phyloP scores from a whole-genome alignment of 805 yeast genomes.

The Myxozyma melibiosi region DNA sequence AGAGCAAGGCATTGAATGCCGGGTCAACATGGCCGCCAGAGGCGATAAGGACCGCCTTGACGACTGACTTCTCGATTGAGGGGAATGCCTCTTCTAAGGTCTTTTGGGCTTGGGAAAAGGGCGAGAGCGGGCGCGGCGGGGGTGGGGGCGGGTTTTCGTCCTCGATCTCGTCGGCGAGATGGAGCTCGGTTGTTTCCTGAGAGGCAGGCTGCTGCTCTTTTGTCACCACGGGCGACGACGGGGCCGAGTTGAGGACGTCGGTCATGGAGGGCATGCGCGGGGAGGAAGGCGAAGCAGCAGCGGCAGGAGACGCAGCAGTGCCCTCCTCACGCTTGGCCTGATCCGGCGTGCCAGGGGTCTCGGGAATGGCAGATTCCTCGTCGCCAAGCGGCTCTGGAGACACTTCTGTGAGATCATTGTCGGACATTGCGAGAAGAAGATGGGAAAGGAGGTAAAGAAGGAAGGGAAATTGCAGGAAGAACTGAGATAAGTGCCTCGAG shows the following conservation, averaged over 20 bases:
- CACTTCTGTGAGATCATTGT: conserved; percentile 2
- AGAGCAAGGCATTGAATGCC: conserved; percentile 85
- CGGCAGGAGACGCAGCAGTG: background rate
- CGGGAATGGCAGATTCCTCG: background rate
- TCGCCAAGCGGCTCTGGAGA: background rate
- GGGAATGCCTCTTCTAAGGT: conserved; percentile 89
- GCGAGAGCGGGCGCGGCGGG: conserved; percentile 66
- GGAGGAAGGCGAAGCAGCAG: background rate
- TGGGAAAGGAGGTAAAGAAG: background rate
- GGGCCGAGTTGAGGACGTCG: conserved; percentile 29
- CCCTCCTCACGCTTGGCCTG: background rate
- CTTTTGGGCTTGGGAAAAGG: conserved; percentile 54
- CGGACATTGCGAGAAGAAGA: background rate
- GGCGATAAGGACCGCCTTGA: conserved; percentile 82
- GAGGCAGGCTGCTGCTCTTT: background rate
- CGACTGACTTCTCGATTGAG: conserved; percentile 63
- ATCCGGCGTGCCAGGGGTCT: background rate
- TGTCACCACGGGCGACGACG: conserved; percentile 24
- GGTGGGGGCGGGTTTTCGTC: conserved; percentile 47
- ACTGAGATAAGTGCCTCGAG: too few relatives aligned
- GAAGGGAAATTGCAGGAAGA: background rate
- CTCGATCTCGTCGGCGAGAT: conserved; percentile 12
- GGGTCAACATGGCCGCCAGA: conserved; percentile 77
- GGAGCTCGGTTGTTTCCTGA: conserved; percentile 3
- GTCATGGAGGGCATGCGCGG: conserved; percentile 30